A percentile compares a stretch with the other conserved stretches of the same genome.
Evolutionary conservation across 2,329 filamentous ascomycete species (phyloP).

Genomic region (Paecilomyces dactylethromorphus): DNA sequence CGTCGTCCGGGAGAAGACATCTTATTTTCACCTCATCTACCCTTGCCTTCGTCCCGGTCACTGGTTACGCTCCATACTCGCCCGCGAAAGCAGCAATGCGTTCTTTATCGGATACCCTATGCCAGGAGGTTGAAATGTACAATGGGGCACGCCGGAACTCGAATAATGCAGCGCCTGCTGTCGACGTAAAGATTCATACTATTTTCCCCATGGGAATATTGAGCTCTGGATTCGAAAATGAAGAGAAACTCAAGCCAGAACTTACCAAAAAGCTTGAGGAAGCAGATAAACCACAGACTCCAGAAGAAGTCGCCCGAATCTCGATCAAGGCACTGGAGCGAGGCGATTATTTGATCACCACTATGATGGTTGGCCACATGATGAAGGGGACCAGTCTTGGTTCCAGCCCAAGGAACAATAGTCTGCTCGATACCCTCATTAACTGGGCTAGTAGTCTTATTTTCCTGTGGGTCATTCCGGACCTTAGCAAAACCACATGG

Average conservation of each 20-base stretch:
- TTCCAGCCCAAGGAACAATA: conserved; percentile 47
- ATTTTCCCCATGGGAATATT: conserved; percentile 81
- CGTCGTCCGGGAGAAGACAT: conserved; percentile 49
- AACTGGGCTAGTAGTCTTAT: conserved; percentile 48
- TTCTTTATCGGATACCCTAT: conserved; percentile 73
- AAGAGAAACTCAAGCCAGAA: conserved; percentile 72
- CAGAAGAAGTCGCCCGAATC: conserved; percentile 66
- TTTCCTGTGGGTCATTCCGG: conserved; percentile 52
- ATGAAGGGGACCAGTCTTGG: conserved; percentile 59
- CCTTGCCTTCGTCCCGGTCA: conserved; percentile 66
- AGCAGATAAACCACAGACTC: conserved; percentile 70
- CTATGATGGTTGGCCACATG: conserved; percentile 63
- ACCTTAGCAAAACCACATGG: conserved; percentile 52
- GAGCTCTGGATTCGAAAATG: conserved; percentile 65
- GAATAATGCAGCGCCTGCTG: conserved; percentile 41
- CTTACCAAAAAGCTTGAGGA: conserved; percentile 75
- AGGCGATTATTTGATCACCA: conserved; percentile 73
- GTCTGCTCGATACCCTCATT: conserved; percentile 49
- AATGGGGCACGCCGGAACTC: conserved; percentile 52
- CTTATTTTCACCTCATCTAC: conserved; percentile 82
- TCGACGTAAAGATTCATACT: conserved; percentile 70
- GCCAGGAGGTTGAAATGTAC: conserved; percentile 80
- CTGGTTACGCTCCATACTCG: conserved; percentile 77
- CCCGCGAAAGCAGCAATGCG: conserved; percentile 82
- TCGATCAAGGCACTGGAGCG: conserved; percentile 70